Evolutionary conservation across 1,139 yeast genomes (phyloP).

Genomic region (Suhomyces bolitotheri): DNA sequence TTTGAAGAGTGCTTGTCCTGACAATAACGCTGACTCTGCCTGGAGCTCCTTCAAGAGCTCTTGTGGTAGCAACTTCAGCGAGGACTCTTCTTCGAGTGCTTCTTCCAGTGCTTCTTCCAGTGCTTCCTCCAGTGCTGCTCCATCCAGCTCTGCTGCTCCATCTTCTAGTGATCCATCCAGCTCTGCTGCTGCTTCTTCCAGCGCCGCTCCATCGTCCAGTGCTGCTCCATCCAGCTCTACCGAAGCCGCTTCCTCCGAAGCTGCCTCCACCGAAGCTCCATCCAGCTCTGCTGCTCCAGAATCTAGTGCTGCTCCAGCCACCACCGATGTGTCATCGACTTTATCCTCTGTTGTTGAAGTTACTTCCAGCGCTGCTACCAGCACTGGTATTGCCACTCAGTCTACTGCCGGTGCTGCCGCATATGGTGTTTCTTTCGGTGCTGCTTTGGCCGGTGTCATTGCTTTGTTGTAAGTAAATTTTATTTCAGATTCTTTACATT

Average conservation of each 20-base stretch:
- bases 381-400: not conserved
- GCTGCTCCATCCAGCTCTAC: constrained; percentile 16
- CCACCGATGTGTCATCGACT: not conserved
- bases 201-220: constrained; percentile 17
- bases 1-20: constrained; percentile 66
- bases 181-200: constrained; percentile 15
- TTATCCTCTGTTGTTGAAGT: constrained; percentile 1
- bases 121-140: constrained; percentile 23
- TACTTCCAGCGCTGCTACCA: constrained; percentile 1
- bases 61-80: constrained; percentile 45
- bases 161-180: constrained; percentile 19
- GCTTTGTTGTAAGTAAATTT: constrained; percentile 20
- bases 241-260: constrained; percentile 1
- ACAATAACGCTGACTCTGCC: constrained; percentile 58
- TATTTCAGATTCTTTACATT: constrained; percentile 2
- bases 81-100: constrained; percentile 29
- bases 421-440: constrained; percentile 18
- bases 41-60: constrained; percentile 53
- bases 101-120: constrained; percentile 31
- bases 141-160: constrained; percentile 19
- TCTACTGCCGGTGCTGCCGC: constrained; percentile 1
- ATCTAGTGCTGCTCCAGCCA: constrained; percentile 6
- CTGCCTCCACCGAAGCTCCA: constrained; percentile 8
- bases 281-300: constrained; percentile 10
- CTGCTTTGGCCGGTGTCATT: constrained; percentile 21